These are phyloP conservation scores for Colletotrichum sp. DNA, from an alignment of 2,329 filamentous ascomycete genomes.

Conservation along the genomic window DNA sequence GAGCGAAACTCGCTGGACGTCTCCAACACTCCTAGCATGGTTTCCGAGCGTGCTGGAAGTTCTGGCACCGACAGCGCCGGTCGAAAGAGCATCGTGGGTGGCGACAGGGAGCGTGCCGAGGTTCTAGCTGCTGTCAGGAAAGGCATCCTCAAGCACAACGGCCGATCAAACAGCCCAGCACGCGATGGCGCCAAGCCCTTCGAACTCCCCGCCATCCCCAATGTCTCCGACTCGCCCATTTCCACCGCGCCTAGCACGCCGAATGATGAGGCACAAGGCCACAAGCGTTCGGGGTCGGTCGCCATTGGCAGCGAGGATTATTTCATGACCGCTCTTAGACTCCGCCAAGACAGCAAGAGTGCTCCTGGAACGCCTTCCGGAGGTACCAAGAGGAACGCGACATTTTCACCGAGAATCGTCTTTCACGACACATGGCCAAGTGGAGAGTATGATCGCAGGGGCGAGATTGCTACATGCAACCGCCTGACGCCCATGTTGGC, in stretches of 20 bases:
- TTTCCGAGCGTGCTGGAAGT: slow-evolving; percentile 57
- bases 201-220: slow-evolving; percentile 63
- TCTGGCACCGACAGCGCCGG: slow-evolving; percentile 64
- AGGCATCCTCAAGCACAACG: slow-evolving; percentile 88
- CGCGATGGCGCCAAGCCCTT: slow-evolving; percentile 11
- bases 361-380: slow-evolving; percentile 79
- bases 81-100: slow-evolving; percentile 88
- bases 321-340: slow-evolving; percentile 78
- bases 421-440: slow-evolving; percentile 97
- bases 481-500: slow-evolving; percentile 95
- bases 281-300: slow-evolving; percentile 72
- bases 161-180: slow-evolving; percentile 11
- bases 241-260: slow-evolving; percentile 91
- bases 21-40: slow-evolving; percentile 47
- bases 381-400: slow-evolving; percentile 65
- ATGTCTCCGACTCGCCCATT: slow-evolving; percentile 76
- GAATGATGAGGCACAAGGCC: slow-evolving; percentile 73
- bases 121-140: slow-evolving; percentile 92
- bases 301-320: slow-evolving; percentile 86
- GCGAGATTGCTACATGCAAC: slow-evolving; percentile 97
- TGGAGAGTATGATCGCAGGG: slow-evolving; percentile 93
- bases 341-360: slow-evolving; percentile 79
- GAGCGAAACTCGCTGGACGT: slow-evolving; percentile 84
- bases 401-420: slow-evolving; percentile 90
- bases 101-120: slow-evolving; percentile 88